phyloP scores from a whole-genome alignment of 1,284 basidiomycete genomes.

The Ceratobasidium sp. region DNA sequence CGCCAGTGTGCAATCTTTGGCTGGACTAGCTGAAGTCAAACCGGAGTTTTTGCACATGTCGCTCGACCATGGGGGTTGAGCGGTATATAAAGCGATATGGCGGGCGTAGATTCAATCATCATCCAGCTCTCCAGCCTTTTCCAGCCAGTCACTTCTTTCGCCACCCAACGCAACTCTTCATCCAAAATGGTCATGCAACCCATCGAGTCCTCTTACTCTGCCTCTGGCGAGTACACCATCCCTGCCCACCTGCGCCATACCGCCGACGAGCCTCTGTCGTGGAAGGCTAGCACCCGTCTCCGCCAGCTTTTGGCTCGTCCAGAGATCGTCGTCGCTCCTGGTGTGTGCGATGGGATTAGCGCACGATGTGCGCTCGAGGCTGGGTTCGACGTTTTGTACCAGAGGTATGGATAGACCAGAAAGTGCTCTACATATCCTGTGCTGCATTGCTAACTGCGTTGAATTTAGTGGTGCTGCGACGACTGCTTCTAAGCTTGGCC shows the following conservation, averaged over 20 bases:
- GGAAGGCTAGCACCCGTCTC: constrained; percentile 73
- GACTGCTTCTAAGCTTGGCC: constrained; percentile 77
- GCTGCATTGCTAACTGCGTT: too few relatives aligned
- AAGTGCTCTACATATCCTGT: background rate
- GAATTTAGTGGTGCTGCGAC: constrained; percentile 77
- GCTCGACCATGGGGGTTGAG: background rate
- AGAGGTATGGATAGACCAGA: constrained; percentile 64
- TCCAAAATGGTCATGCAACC: constrained; percentile 24
- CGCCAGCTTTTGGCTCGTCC: constrained; percentile 79
- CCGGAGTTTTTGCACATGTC: background rate
- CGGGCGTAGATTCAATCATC: background rate
- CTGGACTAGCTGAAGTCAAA: background rate
- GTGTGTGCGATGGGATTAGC: constrained; percentile 73
- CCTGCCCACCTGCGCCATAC: constrained; percentile 17
- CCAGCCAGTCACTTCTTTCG: background rate
- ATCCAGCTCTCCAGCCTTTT: constrained; percentile 2
- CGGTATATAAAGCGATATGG: background rate
- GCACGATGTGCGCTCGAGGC: constrained; percentile 80
- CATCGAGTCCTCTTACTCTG: background rate
- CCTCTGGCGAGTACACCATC: constrained; percentile 9
- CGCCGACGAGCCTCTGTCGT: constrained; percentile 61
- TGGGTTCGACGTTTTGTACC: constrained; percentile 79
- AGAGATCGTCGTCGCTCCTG: constrained; percentile 80
- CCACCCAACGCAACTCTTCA: too few relatives aligned
- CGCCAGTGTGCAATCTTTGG: background rate